These are phyloP conservation scores for Cerrena zonata DNA, from an alignment of 1,284 basidiomycete genomes.

Conservation along the genomic window DNA sequence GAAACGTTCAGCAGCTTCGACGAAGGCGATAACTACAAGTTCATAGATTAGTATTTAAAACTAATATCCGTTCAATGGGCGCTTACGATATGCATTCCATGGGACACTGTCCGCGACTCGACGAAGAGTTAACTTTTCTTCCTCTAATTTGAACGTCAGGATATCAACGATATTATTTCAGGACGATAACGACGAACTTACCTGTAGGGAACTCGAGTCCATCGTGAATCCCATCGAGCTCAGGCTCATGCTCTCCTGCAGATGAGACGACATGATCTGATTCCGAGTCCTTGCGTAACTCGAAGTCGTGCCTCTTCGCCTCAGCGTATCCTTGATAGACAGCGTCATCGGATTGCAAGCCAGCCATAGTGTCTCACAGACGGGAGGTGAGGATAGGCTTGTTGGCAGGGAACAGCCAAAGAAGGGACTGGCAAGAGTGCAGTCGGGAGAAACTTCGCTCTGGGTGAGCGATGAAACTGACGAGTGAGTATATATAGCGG, in stretches of 20 bases:
- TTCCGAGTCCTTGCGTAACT: slow-evolving; percentile 19
- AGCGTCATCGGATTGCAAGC: slow-evolving; percentile 27
- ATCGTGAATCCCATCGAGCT: slow-evolving; percentile 44
- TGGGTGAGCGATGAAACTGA: not conserved
- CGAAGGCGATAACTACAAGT: slow-evolving; percentile 58
- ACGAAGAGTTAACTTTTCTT: slow-evolving; percentile 57
- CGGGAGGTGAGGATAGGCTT: slow-evolving; percentile 8
- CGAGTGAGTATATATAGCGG: not conserved
- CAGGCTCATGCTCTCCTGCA: slow-evolving; percentile 14
- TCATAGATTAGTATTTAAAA: too few relatives aligned
- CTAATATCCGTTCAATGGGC: slow-evolving; percentile 6
- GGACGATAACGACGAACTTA: not conserved
- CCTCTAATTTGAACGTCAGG: slow-evolving; percentile 28
- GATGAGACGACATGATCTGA: slow-evolving; percentile 17
- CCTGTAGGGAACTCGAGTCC: slow-evolving; percentile 60
- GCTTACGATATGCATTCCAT: slow-evolving; percentile 63
- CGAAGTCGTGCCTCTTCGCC: slow-evolving; percentile 21
- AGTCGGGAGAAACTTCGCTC: slow-evolving; percentile 1
- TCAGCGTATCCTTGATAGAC: slow-evolving; percentile 27
- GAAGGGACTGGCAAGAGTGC: slow-evolving; percentile 3
- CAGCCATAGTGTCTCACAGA: slow-evolving; percentile 20
- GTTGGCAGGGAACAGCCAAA: not conserved
- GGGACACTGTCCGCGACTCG: slow-evolving; percentile 60
- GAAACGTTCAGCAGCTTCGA: slow-evolving; percentile 74
- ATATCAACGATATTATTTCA: too few relatives aligned